These are phyloP conservation scores for Parmelia sp. DNA, from an alignment of 495 filamentous ascomycete species.

Conservation along the genomic window DNA sequence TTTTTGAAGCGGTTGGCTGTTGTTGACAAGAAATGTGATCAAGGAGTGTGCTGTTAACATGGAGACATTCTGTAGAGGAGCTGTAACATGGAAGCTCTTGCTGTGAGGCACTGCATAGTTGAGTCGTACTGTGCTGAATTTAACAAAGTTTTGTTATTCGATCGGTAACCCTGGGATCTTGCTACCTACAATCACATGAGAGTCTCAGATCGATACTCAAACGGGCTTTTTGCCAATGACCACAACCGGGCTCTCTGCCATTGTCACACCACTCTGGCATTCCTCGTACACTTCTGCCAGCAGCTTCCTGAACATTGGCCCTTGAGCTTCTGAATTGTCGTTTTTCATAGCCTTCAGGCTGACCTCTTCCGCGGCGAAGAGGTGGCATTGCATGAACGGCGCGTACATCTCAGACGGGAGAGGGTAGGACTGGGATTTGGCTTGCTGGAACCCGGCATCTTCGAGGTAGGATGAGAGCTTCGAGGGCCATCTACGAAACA, in stretches of 20 bases:
- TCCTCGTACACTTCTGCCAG: slow-evolving; percentile 7
- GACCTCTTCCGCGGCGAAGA: slow-evolving; percentile 8
- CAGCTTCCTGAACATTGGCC: neutral
- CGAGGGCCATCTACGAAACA: slow-evolving; percentile 7
- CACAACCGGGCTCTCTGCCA: slow-evolving; percentile 10
- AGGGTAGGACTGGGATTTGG: slow-evolving; percentile 4
- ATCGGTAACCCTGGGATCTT: too few species aligned
- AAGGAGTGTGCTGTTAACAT: too few species aligned
- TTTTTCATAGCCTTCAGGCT: slow-evolving; percentile 11
- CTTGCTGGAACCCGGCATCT: slow-evolving; percentile 2
- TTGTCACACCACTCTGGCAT: slow-evolving; percentile 8
- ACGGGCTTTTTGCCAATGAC: neutral
- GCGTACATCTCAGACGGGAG: slow-evolving; percentile 11
- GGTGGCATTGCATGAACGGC: slow-evolving; percentile 12
- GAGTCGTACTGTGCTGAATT: too few species aligned
- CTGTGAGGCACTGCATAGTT: too few species aligned
- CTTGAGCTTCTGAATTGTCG: slow-evolving; percentile 3
- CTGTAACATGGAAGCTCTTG: too few species aligned
- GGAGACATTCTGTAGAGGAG: too few species aligned
- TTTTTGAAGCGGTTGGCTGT: too few species aligned
- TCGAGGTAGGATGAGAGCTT: neutral
- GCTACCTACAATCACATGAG: too few species aligned
- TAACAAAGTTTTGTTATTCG: too few species aligned
- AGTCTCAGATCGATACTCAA: neutral
- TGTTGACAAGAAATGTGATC: too few species aligned